phyloP scores from a whole-genome alignment of 495 filamentous ascomycete genomes.

The Hypoxylon cercidicola region DNA sequence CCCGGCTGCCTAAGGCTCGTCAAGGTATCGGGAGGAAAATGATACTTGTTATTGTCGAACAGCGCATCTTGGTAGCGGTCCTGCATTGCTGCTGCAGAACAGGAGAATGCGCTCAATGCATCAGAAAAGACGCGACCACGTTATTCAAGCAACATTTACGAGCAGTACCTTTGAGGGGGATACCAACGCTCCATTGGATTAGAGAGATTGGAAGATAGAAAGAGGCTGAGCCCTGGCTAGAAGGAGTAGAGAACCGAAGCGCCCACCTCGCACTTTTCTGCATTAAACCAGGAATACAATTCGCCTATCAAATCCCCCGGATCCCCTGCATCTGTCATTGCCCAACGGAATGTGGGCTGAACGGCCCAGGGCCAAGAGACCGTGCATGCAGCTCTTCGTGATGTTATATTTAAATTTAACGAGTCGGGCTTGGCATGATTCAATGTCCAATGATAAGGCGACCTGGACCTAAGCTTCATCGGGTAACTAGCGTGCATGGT shows the following conservation, averaged over 20 bases:
- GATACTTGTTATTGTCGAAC: constrained; percentile 31
- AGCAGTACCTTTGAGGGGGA: neutral
- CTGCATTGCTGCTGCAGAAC: constrained; percentile 36
- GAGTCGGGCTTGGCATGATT: neutral
- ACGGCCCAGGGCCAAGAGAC: neutral
- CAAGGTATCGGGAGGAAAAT: constrained; percentile 20
- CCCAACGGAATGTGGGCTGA: no score
- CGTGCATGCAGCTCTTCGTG: constrained; percentile 1
- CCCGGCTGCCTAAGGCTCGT: constrained; percentile 4
- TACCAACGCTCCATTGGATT: neutral
- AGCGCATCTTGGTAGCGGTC: constrained; percentile 18
- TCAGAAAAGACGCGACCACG: constrained; percentile 5
- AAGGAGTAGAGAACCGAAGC: neutral
- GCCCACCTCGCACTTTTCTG: neutral
- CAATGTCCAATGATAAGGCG: neutral
- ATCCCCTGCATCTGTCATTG: no score
- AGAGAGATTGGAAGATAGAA: neutral
- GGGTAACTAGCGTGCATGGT: constrained; percentile 3
- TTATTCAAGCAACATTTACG: neutral
- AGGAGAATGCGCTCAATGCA: constrained; percentile 7
- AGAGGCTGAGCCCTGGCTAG: neutral
- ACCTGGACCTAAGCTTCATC: neutral
- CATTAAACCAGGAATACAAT: no score
- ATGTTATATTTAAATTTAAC: neutral
- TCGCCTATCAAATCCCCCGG: no score